Evolutionary conservation across 129 eudicot species (phyloP).

Genomic region (Chrysanthemum makinoi): DNA sequence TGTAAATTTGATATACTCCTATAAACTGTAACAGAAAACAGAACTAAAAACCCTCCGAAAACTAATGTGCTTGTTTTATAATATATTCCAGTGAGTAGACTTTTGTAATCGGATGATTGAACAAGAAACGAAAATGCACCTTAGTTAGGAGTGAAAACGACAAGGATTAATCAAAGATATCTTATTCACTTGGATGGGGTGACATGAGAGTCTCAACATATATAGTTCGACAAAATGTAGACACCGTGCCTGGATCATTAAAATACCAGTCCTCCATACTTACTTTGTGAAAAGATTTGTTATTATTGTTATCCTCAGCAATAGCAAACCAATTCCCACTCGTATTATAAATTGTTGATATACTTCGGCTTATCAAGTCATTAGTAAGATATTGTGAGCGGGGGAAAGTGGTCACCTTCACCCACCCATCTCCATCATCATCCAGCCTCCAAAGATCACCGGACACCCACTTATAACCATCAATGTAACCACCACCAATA

Average conservation of each 20-base stretch:
- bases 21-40: too few species aligned
- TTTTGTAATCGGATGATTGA: too few species aligned
- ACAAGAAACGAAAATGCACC: too few species aligned
- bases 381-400: background rate
- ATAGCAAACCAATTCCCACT: background rate
- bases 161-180: too few species aligned
- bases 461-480: background rate
- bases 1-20: too few species aligned
- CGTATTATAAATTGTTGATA: background rate
- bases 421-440: background rate
- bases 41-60: too few species aligned
- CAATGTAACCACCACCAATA: background rate
- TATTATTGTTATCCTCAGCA: background rate
- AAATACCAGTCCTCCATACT: background rate
- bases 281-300: background rate
- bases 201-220: background rate
- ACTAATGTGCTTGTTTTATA: too few species aligned
- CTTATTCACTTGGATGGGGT: background rate
- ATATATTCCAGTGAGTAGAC: too few species aligned
- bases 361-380: background rate
- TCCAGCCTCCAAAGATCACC: background rate
- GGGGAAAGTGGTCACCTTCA: background rate
- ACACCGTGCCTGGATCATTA: background rate
- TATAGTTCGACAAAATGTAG: background rate
- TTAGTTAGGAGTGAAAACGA: too few species aligned